phyloP scores from a whole-genome alignment of 176 grass and related monocot species.

The Oryza coarctata region DNA sequence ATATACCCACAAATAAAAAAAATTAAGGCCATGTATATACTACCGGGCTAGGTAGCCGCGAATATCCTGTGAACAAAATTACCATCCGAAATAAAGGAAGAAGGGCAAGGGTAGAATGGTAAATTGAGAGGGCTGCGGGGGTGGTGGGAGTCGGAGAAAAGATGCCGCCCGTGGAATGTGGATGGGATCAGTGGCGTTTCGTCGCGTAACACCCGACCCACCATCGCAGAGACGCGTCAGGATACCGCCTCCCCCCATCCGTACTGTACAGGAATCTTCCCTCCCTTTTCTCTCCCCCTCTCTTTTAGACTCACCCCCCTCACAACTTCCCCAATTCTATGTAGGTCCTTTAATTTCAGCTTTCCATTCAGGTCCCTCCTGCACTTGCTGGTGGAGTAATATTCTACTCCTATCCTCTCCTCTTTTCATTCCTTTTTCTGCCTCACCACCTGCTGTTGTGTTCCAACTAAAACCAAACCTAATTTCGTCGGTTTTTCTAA shows the following conservation, averaged over 20 bases:
- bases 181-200: slow-evolving; percentile 49
- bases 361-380: not conserved
- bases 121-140: not conserved
- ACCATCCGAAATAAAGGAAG: too few species aligned
- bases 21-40: too few species aligned
- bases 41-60: too few species aligned
- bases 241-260: slow-evolving; percentile 38
- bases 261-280: slow-evolving; percentile 42
- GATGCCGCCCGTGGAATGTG: not conserved
- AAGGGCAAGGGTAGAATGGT: slow-evolving; percentile 26
- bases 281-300: rapidly evolving
- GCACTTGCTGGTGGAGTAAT: too few species aligned
- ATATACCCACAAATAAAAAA: too few species aligned
- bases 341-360: rapidly evolving
- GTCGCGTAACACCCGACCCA: slow-evolving; percentile 62
- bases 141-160: slow-evolving; percentile 38
- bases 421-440: too few species aligned
- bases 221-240: slow-evolving; percentile 18
- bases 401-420: too few species aligned
- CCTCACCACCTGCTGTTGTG: not conserved
- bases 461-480: too few species aligned
- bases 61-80: too few species aligned
- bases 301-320: not conserved
- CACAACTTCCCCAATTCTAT: rapidly evolving
- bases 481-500: too few species aligned